Percentiles rank a stretch among this genome's conserved stretches.
Conservation (phyloP, 2,329 filamentous ascomycete genomes). For the Sporothrix protearum region DNA sequence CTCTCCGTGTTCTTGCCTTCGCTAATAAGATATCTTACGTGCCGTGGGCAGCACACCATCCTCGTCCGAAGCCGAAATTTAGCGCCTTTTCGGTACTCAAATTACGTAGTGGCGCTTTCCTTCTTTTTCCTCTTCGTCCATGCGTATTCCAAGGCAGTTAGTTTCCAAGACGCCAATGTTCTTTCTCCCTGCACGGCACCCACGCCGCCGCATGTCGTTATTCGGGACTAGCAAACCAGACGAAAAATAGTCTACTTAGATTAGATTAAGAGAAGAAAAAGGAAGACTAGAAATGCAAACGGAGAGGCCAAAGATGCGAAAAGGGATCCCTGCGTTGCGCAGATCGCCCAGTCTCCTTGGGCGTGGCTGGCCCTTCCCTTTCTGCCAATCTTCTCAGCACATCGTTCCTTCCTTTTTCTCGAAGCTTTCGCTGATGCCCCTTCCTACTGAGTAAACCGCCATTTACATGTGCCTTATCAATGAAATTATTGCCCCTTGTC, state of each 20-base stretch:
- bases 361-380: background rate
- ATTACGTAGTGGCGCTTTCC: no score
- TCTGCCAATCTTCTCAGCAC: background rate
- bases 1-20: background rate
- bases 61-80: background rate
- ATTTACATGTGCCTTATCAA: constrained; percentile 11
- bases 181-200: background rate
- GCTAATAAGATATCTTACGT: background rate
- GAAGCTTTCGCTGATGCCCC: background rate
- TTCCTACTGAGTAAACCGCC: no score
- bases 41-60: background rate
- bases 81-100: background rate
- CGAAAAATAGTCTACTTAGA: constrained; percentile 1
- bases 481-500: background rate
- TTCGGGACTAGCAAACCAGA: constrained; percentile 1
- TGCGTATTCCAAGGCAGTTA: background rate
- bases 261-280: background rate
- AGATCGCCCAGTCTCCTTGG: background rate
- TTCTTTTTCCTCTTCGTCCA: background rate
- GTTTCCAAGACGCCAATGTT: background rate
- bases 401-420: background rate
- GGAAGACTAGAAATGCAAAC: background rate
- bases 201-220: background rate
- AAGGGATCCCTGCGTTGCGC: background rate
- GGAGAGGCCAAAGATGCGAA: background rate